Base-by-base conservation (phyloP, 495 filamentous ascomycete species). In the Venustampulla echinocandica region DNA sequence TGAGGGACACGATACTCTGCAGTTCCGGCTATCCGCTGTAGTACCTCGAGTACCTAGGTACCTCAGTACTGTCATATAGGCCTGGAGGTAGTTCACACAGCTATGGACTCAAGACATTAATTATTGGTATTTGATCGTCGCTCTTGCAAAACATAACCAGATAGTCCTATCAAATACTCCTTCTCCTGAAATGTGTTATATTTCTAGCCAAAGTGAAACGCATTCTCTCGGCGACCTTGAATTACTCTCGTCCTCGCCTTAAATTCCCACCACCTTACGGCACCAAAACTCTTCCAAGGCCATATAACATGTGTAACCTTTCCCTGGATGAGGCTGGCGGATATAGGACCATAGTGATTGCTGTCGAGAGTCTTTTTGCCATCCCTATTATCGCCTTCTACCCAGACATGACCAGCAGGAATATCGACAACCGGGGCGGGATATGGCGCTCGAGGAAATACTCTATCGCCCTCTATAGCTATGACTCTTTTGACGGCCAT, bases 371-470 rank as follows among this genome's bases (percentile, higher is more conserved):
- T 79, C 49, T 73, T 64, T n/a, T 44, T 52, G 23, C 43, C 67
- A 49, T 80, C 73, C 33, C 64, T 61, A 13, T 70, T 74, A 59
- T 87, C 85, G 0, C 85, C 85, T 56, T 89, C 84, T 14, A 90
- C 68, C 85, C 85, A 90, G 27, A 89, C 68, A 67, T 89, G 83
- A 4, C 82, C 82, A 30, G 67, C 67, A 0, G 84, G 84, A 11
- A 90, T 72, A 23, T 71, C 67, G 49, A 78, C 75, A 6, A 64
- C 68, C 1, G 61, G 46, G 21, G 74, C 65, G 22, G 79, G 70
- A 58, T 78, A 85, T 13, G 81, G 81, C 30, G 69, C 66, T 43
- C 74, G 68, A 2, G 82, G 83, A 10, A 59, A 65, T 15, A 90
- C 70, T 2, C 71, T 64, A 53, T 90, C 85, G 14, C 84, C 84